Base-by-base conservation (phyloP, 345 rosid genomes). In the Populus deltoides region DNA sequence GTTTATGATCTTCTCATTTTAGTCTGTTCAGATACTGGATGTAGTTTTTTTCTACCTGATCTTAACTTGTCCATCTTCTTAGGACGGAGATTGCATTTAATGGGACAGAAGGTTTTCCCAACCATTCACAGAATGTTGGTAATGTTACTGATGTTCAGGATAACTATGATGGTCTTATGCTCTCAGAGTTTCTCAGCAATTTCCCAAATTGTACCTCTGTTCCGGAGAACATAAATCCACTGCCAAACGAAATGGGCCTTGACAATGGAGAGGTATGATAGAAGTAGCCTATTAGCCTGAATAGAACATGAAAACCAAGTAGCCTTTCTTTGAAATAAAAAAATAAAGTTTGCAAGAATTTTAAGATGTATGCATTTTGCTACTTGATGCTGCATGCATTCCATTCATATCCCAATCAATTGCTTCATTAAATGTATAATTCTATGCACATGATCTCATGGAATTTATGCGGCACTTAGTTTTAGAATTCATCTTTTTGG, bases 111-210 rank as follows among this genome's bases (percentile, higher is more conserved):
- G 84, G 86, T 70, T 87, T 86, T 79, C 65, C 87, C 61, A 80
- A 65, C 73, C 81, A 81, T 76, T 76, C 80, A 41, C 85, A 78
- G 76, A 83, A 77, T 81, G 49, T 86, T 63, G 82, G 82, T 68
- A 89, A 88, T 72, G 86, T 87, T 77, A 76, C 85, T 68, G 97
- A 87, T 78, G 90, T 79, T 85, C 90, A 90, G 27, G 96, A 88
- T 84, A 87, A 87, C 66, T 92, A 92, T 80, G 96, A 92, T 57
- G 90, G 94, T 69, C 92, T 91, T 65, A 92, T 85, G 84, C 84
- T 96, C 77, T 90, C 94, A n/a, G 95, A 96, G 86, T 88, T 85
- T 84, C 90, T 96, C 66, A 81, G 78, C 71, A 83, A 85, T 71
- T 89, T 91, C 84, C 75, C 91, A 53, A 91, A 77, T 79, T 81